Percentiles rank a stretch among this genome's conserved stretches.
phyloP scores from a whole-genome alignment of 768 basidiomycete genomes.

The Pleurotus citrinopileatus region DNA sequence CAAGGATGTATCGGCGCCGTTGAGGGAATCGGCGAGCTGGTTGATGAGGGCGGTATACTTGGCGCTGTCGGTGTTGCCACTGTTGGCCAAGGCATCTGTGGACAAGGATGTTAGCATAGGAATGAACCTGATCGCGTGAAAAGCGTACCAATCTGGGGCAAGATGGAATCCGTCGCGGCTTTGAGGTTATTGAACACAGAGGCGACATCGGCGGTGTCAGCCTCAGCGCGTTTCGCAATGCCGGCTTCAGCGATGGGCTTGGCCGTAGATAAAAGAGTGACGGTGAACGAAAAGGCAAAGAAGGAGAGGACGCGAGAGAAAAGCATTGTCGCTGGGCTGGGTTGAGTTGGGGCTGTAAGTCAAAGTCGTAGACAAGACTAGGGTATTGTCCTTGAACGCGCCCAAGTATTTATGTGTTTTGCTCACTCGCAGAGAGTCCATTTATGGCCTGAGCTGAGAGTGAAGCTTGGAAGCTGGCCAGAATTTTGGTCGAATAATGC shows the following conservation, averaged over 20 bases:
- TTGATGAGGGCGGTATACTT: slow-evolving; percentile 19
- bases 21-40: slow-evolving; percentile 18
- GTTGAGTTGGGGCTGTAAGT: no score
- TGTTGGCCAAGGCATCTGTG: slow-evolving; percentile 12
- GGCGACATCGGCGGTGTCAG: slow-evolving; percentile 18
- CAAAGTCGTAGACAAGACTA: no score
- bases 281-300: slow-evolving; percentile 9
- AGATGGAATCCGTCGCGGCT: slow-evolving; percentile 16
- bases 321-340: slow-evolving; percentile 8
- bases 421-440: no score
- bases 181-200: slow-evolving; percentile 19
- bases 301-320: slow-evolving; percentile 3
- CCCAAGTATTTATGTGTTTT: no score
- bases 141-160: slow-evolving; percentile 21
- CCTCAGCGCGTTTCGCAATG: slow-evolving; percentile 5
- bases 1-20: slow-evolving; percentile 20
- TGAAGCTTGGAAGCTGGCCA: no score
- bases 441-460: no score
- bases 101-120: not conserved
- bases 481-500: no score
- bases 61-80: slow-evolving; percentile 17
- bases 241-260: slow-evolving; percentile 4
- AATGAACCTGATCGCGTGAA: not conserved
- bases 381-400: no score
- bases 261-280: slow-evolving; percentile 13